Percentiles rank a stretch among this genome's conserved stretches.
Conservation (phyloP, 371 early-diverging fungal genomes). For the Paramicrosporidium saccamoebae region DNA sequence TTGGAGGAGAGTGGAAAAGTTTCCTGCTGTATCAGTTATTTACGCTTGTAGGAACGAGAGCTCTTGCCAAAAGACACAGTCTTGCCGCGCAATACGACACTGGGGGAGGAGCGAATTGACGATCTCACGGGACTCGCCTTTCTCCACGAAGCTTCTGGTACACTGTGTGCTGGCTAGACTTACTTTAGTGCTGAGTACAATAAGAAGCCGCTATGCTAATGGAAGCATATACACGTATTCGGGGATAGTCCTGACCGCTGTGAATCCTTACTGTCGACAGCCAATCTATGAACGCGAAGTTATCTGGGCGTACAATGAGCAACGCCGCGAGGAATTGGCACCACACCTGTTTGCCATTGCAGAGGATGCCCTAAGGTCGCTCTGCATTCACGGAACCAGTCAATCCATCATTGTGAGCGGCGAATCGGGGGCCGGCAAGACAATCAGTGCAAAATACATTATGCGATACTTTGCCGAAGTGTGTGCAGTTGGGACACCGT, state of each 20-base stretch:
- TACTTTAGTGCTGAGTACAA: conserved; percentile 42
- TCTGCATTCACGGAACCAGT: conserved; percentile 62
- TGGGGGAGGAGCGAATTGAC: conserved; percentile 62
- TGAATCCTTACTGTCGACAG: conserved; percentile 83
- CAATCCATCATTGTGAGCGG: conserved; percentile 96
- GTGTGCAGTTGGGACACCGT: conserved; percentile 1
- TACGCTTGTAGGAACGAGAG: no score
- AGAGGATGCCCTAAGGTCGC: conserved; percentile 77
- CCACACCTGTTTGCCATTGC: conserved; percentile 97
- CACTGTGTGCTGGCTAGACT: conserved; percentile 1
- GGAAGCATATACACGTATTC: conserved; percentile 94
- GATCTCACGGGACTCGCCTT: conserved; percentile 65
- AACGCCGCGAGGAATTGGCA: conserved; percentile 65
- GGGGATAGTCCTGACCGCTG: conserved; percentile 88
- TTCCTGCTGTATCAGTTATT: no score
- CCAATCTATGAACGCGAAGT: conserved; percentile 53
- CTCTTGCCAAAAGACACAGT: no score
- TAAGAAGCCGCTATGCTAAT: conserved; percentile 45
- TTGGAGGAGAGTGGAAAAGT: no score
- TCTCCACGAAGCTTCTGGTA: conserved; percentile 60
- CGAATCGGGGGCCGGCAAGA: conserved; percentile 89
- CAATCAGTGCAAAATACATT: conserved; percentile 75
- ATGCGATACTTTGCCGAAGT: conserved; percentile 82
- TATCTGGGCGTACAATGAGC: conserved; percentile 67
- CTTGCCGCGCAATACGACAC: no score